Evolutionary conservation across 768 basidiomycete genomes (phyloP).

Genomic region (Mycena rosella): DNA sequence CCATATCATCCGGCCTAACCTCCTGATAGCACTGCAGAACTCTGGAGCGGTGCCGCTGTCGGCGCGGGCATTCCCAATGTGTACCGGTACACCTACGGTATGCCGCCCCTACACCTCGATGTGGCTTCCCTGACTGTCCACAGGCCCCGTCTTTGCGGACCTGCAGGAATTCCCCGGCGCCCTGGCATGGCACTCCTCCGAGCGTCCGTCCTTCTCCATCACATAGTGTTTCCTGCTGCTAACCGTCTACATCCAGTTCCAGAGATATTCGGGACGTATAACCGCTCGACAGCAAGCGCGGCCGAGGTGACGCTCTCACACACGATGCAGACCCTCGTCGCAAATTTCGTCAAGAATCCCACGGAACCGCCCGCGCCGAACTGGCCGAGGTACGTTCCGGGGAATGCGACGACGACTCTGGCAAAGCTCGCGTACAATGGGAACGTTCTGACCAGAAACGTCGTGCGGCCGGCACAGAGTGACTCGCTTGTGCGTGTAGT

Average conservation of each 20-base stretch:
- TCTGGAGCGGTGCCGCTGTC: not conserved
- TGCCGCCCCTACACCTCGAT: no score
- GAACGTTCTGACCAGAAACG: constrained; percentile 35
- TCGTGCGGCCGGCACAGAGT: constrained; percentile 34
- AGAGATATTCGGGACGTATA: constrained; percentile 44
- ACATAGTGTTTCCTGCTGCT: not conserved
- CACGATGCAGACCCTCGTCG: constrained; percentile 37
- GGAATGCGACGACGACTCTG: constrained; percentile 29
- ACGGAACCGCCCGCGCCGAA: constrained; percentile 30
- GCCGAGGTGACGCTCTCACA: constrained; percentile 39
- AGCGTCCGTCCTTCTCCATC: constrained; percentile 3
- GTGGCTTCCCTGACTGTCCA: no score
- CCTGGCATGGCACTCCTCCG: constrained; percentile 40
- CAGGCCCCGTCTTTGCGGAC: constrained; percentile 35
- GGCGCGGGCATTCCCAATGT: no score
- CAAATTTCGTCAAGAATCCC: constrained; percentile 40
- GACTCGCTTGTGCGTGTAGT: constrained; percentile 17
- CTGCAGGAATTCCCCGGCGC: constrained; percentile 40
- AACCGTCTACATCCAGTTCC: constrained; percentile 21
- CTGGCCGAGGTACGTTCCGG: constrained; percentile 37
- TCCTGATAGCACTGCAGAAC: not conserved
- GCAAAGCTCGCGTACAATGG: constrained; percentile 38
- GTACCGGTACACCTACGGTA: no score
- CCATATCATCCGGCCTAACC: not conserved
- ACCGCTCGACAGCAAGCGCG: constrained; percentile 38